Base-by-base conservation (phyloP, 352 stramenopile genomes). In the Phytopythium montanum region DNA sequence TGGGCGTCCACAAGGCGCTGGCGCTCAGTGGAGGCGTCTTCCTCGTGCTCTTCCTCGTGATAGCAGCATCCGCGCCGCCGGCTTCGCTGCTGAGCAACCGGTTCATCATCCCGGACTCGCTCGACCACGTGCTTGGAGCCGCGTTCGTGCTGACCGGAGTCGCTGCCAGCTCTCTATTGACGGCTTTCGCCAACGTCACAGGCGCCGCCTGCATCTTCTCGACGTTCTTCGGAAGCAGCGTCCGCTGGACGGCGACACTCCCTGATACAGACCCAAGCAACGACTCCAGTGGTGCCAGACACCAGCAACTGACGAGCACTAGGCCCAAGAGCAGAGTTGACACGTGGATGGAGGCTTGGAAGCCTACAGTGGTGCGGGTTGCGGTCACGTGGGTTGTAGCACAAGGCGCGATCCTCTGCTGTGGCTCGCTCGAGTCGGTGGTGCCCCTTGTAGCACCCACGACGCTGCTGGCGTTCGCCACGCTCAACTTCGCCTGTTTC, bases 401-500 rank as follows among this genome's bases (percentile, higher is more conserved):
- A 13, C 69, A 83, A 51, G 13, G 39, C 1, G 62, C 60, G 1
- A 54, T 85, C 18, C 21, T 79, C 16, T 81, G 73, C 26, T 54
- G 50, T 31, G 76, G 76, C 18, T 68, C 73, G 0, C 68, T 85
- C 10, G 64, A 81, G 26, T 46, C 60, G 9, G 72, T 79, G 48
- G 75, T 81, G 10, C 71, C 76, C 6, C 48, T 81, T 31, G 63
- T 81, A 19, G 76, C 60, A 14, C 66, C 76, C 0, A 76, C 68
- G 14, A 79, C 82, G 36, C 59, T 86, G 10, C 70, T 86, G 28
- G 65, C 66, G 10, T 86, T 86, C 54, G 69, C 66, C 18, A 62
- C 73, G 25, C 54, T 85, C 34, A 86, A 86, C 54, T 83, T 83
- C 31, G 66, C 69, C 9, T 86, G 76, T 54, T 83, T 86, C 33